phyloP scores from a whole-genome alignment of 768 basidiomycete species.

The Boletus subcaerulescens region DNA sequence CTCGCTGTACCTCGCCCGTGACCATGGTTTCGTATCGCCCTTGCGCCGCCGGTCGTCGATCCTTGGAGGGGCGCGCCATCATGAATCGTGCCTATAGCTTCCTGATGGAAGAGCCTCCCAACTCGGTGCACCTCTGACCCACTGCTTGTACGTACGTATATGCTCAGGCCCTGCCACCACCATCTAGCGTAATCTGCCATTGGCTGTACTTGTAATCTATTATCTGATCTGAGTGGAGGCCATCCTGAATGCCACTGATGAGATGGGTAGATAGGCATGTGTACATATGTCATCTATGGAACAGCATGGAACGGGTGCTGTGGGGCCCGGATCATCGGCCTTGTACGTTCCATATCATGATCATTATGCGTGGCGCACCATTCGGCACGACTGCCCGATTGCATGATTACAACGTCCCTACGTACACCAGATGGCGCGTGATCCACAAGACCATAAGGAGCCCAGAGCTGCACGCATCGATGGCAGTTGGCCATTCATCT shows the following conservation, averaged over 20 bases:
- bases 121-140: constrained; percentile 2
- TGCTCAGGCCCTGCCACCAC: not conserved
- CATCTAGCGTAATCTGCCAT: not conserved
- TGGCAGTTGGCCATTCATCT: too few relatives aligned
- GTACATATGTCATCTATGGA: not conserved
- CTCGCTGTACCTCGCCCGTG: not conserved
- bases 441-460: too few relatives aligned
- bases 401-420: too few relatives aligned
- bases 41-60: not conserved
- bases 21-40: not conserved
- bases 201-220: too few relatives aligned
- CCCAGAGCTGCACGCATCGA: too few relatives aligned
- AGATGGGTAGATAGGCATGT: not conserved
- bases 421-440: too few relatives aligned
- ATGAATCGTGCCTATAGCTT: not conserved
- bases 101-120: not conserved
- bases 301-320: not conserved
- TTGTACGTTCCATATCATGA: too few relatives aligned
- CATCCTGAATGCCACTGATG: constrained; percentile 1
- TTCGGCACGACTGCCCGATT: too few relatives aligned
- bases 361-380: too few relatives aligned
- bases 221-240: too few relatives aligned
- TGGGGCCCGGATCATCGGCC: not conserved
- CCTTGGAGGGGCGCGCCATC: not conserved
- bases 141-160: not conserved